Conservation (phyloP, 345 rosid species). For the Bruguiera gymnorhiza region DNA sequence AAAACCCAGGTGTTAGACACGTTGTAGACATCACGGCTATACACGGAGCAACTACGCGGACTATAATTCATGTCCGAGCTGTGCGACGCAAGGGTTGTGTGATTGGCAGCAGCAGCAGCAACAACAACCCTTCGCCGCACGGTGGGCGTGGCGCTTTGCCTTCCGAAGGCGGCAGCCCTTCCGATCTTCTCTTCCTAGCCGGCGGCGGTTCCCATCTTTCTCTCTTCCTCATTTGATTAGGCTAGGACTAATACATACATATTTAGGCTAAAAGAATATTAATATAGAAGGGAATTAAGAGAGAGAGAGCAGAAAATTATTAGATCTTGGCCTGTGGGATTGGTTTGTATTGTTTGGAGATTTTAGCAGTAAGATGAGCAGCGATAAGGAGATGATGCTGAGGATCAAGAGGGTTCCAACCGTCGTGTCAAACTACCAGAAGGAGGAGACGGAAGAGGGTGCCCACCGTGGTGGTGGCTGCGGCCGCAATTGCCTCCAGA, state of each 20-base stretch:
- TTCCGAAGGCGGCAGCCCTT: constrained; percentile 99
- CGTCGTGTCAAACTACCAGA: constrained; percentile 73
- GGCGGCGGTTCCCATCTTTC: constrained; percentile 65
- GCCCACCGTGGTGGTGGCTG: constrained; percentile 58
- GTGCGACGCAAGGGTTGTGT: constrained; percentile 82
- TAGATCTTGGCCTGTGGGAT: neutral
- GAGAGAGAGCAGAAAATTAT: too few relatives aligned
- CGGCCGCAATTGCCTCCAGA: constrained; percentile 70
- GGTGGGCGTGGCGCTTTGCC: constrained; percentile 99
- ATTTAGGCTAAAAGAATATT: neutral
- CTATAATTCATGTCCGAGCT: constrained; percentile 71
- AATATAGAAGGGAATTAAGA: too few relatives aligned
- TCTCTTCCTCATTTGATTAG: constrained; percentile 13
- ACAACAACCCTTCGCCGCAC: constrained; percentile 83
- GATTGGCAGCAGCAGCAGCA: constrained; percentile 37
- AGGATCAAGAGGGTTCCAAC: constrained; percentile 90
- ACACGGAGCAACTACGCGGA: constrained; percentile 51
- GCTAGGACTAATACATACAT: constrained; percentile 5
- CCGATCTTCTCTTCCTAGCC: constrained; percentile 98
- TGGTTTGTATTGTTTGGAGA: neutral
- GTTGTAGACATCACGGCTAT: constrained; percentile 99
- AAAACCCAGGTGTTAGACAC: constrained; percentile 25
- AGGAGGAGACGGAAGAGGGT: constrained; percentile 61
- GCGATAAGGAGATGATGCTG: constrained; percentile 46
- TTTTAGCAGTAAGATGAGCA: neutral